phyloP scores from a whole-genome alignment of 495 filamentous ascomycete species.

The Aspergillus sparsus region DNA sequence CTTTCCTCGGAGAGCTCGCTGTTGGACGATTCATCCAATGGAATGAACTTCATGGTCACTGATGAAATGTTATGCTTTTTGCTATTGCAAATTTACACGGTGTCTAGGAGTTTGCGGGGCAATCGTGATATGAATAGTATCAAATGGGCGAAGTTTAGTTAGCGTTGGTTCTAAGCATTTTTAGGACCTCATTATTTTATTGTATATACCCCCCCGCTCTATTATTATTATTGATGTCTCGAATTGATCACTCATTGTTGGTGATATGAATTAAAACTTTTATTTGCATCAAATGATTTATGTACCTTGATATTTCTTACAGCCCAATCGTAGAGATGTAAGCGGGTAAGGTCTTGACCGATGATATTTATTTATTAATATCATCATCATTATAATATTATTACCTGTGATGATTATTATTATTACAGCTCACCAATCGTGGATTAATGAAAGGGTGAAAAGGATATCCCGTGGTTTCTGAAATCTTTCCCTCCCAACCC shows the following conservation, averaged over 20 bases:
- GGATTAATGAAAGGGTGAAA: neutral
- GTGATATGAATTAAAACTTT: too few relatives aligned
- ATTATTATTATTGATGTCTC: too few relatives aligned
- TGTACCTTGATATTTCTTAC: too few relatives aligned
- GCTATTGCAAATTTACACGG: neutral
- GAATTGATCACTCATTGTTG: too few relatives aligned
- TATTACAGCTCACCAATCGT: neutral
- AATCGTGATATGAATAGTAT: too few relatives aligned
- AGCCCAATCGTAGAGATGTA: too few relatives aligned
- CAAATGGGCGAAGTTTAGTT: too few relatives aligned
- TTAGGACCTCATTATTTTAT: neutral
- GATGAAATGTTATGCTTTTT: neutral
- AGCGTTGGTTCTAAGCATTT: neutral
- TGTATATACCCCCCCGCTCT: neutral
- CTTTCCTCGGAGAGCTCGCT: conserved; percentile 80
- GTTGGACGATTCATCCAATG: conserved; percentile 65
- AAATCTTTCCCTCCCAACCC: neutral
- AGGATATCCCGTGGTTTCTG: neutral
- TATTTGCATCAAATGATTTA: too few relatives aligned
- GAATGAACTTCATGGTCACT: conserved; percentile 23
- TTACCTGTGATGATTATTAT: too few relatives aligned
- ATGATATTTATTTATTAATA: too few relatives aligned
- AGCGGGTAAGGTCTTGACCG: too few relatives aligned
- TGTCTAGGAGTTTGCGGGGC: neutral
- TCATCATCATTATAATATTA: too few relatives aligned